Evolutionary conservation across 2,329 filamentous ascomycete genomes (phyloP), one percentile per base, ranked within the genome.

Genomic region (Ophiostoma populinum): DNA sequence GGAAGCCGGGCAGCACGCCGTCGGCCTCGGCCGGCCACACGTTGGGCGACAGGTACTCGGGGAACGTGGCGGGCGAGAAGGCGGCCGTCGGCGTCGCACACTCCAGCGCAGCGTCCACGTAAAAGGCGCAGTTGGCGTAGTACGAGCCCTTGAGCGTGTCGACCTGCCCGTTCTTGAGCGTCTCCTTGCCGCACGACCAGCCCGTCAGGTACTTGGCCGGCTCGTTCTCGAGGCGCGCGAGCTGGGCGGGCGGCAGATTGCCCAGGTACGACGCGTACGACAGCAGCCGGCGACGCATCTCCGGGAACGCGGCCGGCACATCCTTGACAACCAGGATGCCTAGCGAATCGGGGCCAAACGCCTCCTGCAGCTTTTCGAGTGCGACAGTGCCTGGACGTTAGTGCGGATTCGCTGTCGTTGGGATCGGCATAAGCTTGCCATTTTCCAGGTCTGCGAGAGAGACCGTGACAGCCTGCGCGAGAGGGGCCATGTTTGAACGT

Each of bases 301-400:
- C 56, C 11, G 67, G 55, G 47, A 92, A 98, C 35, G 71, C 62
- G 6, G 64, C 42, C 0, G 85, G 81, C 0, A 95, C 70, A 51
- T 85, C 81, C 51, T 80, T 83, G 32, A 98, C 86, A n/a, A 95
- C 62, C 37, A 98, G 76, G 35, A 98, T 93, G 0, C 90, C 90
- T 10, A 95, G 63, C 2, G 85, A 93, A 18, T 80, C 73, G 2
- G 86, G 83, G 0, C 90, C 90, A 51, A 98, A 95, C 0, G 90
- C 90, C 46, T 78, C 56, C 47, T 80, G 70, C 9, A 90, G 64
- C 0, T 69, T 68, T 37, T 70, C 65, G 35, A 82, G 77, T 1
- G 77, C 64, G 30, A 87, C 63, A 38, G 65, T 67, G 15, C 72
- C 78, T 81, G n/a, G 10, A 11, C 6, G 17, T 8, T 18, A 6